Conservation (phyloP, 208 protist genomes). For the Ichthyophonus hoferi region DNA sequence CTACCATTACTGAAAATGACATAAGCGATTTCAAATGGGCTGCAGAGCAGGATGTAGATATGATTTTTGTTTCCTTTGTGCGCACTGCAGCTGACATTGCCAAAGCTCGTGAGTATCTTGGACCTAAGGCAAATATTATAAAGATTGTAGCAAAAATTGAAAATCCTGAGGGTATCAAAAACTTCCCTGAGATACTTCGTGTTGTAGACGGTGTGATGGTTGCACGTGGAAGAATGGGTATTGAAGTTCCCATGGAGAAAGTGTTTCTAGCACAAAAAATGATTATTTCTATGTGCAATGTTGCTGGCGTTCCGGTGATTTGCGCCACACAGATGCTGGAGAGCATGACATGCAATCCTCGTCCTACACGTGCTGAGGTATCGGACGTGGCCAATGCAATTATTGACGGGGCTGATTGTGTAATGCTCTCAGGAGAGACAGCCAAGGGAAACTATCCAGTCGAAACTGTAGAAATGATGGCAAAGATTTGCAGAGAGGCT, state of each 20-base stretch:
- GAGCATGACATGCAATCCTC: slow-evolving; percentile 87
- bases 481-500: slow-evolving; percentile 17
- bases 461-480: slow-evolving; percentile 73
- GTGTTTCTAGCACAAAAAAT: slow-evolving; percentile 96
- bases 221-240: slow-evolving; percentile 93
- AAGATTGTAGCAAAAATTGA: slow-evolving; percentile 98
- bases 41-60: slow-evolving; percentile 91
- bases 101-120: slow-evolving; percentile 80
- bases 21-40: slow-evolving; percentile 80
- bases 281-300: slow-evolving; percentile 95
- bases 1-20: slow-evolving; percentile 61
- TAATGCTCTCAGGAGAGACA: slow-evolving; percentile 97
- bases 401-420: slow-evolving; percentile 94
- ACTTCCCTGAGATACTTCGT: slow-evolving; percentile 94
- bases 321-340: slow-evolving; percentile 98
- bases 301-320: slow-evolving; percentile 93
- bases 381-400: slow-evolving; percentile 93
- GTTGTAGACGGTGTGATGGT: slow-evolving; percentile 97
- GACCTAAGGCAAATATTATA: slow-evolving; percentile 75
- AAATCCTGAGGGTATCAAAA: slow-evolving; percentile 90
- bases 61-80: slow-evolving; percentile 97
- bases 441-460: slow-evolving; percentile 89
- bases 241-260: slow-evolving; percentile 96
- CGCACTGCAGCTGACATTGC: slow-evolving; percentile 80
- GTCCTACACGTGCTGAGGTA: slow-evolving; percentile 95